Evolutionary conservation across 768 basidiomycete genomes (phyloP), one percentile per base, ranked within the genome.

Genomic region (Cystofilobasidium macerans): DNA sequence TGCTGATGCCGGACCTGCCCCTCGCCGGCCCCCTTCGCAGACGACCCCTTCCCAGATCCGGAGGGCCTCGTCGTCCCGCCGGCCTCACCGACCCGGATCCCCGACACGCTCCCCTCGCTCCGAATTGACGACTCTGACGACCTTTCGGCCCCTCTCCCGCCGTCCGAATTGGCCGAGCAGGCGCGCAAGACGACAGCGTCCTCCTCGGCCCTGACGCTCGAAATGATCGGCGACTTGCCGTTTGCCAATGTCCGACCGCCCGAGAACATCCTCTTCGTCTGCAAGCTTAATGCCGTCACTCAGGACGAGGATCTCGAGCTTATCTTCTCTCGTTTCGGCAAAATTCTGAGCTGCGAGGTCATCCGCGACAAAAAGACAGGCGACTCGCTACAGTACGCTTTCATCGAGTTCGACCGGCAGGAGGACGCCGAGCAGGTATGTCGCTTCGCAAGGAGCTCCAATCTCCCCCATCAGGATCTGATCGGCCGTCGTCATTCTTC

Each of bases 221-320:
- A 99, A 77, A 99, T 99, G 95, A 94, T 99, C 64, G 95, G 95
- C 36, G 95, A 99, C 77, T 79, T 98, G 61, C 95, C 95, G 0
- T 98, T 99, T 74, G 95, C 95, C 30, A 92, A 94, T 72, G 92
- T 99, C 51, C 84, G 92, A 51, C 95, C 95, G 0, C 95, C 95
- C 0, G 95, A 99, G 77, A 98, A 98, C 75, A 92, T 98, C 32
- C 78, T 99, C 16, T 99, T 99, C 76, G 93, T 99, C 13, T 99
- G 95, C 84, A 98, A 98, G 74, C 82, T 98, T 70, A 99, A 99
- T 73, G 83, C 89, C 26, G 93, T 95, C 24, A 98, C 95, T 32
- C 81, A 87, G 57, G 90, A 93, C 72, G 94, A 98, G 74, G 95
- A 98, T 77, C 79, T 99, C 56, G 94, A 98, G 74, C 82, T 99